Percentiles rank a stretch among this genome's conserved stretches.
phyloP scores from a whole-genome alignment of 2,329 filamentous ascomycete genomes.

The Pseudogymnoascus sp. region DNA sequence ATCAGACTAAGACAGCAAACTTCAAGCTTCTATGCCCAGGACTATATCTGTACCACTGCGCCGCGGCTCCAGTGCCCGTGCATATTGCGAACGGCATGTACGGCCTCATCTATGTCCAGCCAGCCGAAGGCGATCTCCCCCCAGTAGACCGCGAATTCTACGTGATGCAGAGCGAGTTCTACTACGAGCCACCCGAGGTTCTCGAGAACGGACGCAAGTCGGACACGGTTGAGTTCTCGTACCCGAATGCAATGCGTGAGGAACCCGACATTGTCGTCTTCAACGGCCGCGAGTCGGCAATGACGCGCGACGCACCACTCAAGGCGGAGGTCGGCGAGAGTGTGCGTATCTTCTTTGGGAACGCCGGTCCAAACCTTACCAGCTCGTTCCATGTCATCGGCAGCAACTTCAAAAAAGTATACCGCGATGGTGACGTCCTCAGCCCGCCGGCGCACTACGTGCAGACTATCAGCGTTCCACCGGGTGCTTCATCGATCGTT shows the following conservation, averaged over 20 bases:
- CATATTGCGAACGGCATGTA: slow-evolving; percentile 33
- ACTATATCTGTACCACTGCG: slow-evolving; percentile 30
- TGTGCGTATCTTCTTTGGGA: slow-evolving; percentile 30
- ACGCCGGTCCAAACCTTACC: slow-evolving; percentile 29
- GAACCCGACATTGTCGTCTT: slow-evolving; percentile 27
- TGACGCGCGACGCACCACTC: slow-evolving; percentile 26
- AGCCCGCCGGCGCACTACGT: slow-evolving; percentile 24
- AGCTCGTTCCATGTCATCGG: slow-evolving; percentile 29
- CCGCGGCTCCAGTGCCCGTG: slow-evolving; percentile 29
- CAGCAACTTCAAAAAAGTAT: slow-evolving; percentile 25
- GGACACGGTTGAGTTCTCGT: slow-evolving; percentile 28
- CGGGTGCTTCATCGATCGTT: slow-evolving; percentile 25
- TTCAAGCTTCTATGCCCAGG: slow-evolving; percentile 28
- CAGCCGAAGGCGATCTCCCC: slow-evolving; percentile 24
- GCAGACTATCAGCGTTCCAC: slow-evolving; percentile 24
- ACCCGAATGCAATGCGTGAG: slow-evolving; percentile 28
- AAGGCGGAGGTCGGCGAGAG: slow-evolving; percentile 25
- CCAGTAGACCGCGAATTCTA: slow-evolving; percentile 30
- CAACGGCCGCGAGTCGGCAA: slow-evolving; percentile 27
- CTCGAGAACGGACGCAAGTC: slow-evolving; percentile 26
- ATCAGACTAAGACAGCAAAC: slow-evolving; percentile 26
- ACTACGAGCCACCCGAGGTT: slow-evolving; percentile 29
- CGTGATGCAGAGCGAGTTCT: slow-evolving; percentile 32
- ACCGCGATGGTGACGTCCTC: slow-evolving; percentile 27
- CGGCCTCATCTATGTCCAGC: slow-evolving; percentile 31